These are phyloP conservation scores for Astrocystis sublimbata DNA, from an alignment of 495 filamentous ascomycete species.

Conservation along the genomic window DNA sequence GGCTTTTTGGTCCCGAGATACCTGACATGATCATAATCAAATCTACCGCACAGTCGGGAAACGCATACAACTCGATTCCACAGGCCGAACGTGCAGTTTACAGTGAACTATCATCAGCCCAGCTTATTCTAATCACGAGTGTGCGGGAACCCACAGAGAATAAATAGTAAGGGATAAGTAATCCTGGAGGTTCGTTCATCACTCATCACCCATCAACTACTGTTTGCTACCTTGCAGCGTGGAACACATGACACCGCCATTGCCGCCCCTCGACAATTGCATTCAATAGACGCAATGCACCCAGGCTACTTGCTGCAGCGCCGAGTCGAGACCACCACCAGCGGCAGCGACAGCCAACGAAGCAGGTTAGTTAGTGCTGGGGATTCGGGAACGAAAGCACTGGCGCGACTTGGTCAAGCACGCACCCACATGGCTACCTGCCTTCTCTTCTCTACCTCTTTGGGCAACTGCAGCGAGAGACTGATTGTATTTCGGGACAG, in stretches of 20 bases:
- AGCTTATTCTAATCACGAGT: conserved; percentile 11
- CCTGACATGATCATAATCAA: too few species aligned
- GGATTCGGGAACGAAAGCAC: neutral
- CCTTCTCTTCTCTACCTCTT: conserved; percentile 20
- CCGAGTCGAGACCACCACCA: too few species aligned
- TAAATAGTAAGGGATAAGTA: neutral
- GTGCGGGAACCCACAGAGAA: conserved; percentile 11
- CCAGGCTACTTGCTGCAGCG: conserved; percentile 27
- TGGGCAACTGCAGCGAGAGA: conserved; percentile 26
- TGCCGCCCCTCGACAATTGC: conserved; percentile 23
- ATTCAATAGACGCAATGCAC: conserved; percentile 30
- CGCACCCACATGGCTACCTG: conserved; percentile 27
- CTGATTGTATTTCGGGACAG: conserved; percentile 17
- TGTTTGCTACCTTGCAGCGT: too few species aligned
- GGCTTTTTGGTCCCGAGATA: too few species aligned
- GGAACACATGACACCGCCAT: conserved; percentile 27
- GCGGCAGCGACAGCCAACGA: conserved; percentile 28
- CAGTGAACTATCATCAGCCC: neutral
- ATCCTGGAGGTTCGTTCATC: too few species aligned
- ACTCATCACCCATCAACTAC: too few species aligned
- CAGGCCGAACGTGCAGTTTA: neutral
- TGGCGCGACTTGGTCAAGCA: neutral
- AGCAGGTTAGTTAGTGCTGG: neutral
- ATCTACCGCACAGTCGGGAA: too few species aligned
- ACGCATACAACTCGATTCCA: neutral